These are phyloP conservation scores for Lentinula lateritia DNA, from an alignment of 768 basidiomycete genomes.

Conservation along the genomic window DNA sequence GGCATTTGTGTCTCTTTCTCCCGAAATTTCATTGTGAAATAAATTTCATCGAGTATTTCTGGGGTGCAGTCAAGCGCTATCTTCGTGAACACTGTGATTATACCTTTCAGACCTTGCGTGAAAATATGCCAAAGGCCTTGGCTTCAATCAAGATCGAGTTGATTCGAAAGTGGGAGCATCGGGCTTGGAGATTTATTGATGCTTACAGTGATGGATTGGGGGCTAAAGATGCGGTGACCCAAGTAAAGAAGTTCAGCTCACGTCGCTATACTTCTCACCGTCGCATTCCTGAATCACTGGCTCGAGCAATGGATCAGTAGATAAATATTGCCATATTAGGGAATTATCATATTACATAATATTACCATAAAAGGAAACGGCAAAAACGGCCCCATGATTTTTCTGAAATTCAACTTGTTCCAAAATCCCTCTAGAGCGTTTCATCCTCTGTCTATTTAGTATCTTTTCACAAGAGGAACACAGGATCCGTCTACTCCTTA, in stretches of 20 bases:
- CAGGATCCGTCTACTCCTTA: no score
- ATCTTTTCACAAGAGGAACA: no score
- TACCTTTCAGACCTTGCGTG: constrained; percentile 18
- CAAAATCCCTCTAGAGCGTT: no score
- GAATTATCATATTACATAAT: no score
- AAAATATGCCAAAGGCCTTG: constrained; percentile 18
- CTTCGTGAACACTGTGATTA: constrained; percentile 19
- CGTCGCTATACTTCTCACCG: constrained; percentile 21
- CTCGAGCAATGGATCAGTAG: constrained; percentile 8
- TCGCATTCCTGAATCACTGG: constrained; percentile 14
- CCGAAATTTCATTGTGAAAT: neutral
- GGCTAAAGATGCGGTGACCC: constrained; percentile 21
- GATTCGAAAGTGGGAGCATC: constrained; percentile 29
- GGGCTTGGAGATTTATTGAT: constrained; percentile 23
- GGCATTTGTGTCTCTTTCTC: constrained; percentile 19
- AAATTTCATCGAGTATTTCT: neutral
- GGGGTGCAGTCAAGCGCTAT: constrained; percentile 24
- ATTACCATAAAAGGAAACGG: no score
- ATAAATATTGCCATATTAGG: no score
- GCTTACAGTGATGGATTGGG: constrained; percentile 23
- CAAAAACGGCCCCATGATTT: no score
- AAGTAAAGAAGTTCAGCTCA: constrained; percentile 27
- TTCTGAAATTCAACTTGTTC: no score
- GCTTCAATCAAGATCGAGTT: constrained; percentile 16
- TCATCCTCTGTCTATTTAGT: no score